Evolutionary conservation across 2,329 filamentous ascomycete species (phyloP).

Genomic region (Cryphonectria carpinicola): DNA sequence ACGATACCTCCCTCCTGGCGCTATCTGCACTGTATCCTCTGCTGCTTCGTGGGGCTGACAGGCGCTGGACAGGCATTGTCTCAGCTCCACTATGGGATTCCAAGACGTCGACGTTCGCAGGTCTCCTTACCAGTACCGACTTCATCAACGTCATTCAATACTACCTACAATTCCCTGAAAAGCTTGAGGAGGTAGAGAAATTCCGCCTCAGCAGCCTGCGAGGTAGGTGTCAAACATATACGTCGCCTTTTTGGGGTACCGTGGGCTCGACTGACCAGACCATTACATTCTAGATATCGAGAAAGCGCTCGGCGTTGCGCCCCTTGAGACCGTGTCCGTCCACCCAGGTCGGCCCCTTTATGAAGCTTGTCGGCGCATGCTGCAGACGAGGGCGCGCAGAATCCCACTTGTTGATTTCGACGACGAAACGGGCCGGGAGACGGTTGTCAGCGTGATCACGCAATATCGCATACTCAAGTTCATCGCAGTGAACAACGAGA

Average conservation of each 20-base stretch:
- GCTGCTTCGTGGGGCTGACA: conserved; percentile 17
- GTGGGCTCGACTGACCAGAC: conserved; percentile 24
- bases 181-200: conserved; percentile 86
- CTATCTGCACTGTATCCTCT: neutral
- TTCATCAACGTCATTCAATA: conserved; percentile 99
- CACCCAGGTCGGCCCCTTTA: conserved; percentile 89
- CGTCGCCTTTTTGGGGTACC: neutral
- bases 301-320: conserved; percentile 85
- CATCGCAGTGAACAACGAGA: conserved; percentile 88
- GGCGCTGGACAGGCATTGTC: conserved; percentile 73
- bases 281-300: conserved; percentile 75
- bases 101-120: conserved; percentile 87
- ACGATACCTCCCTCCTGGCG: conserved; percentile 32
- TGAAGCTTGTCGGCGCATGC: conserved; percentile 93
- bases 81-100: conserved; percentile 98
- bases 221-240: conserved; percentile 58
- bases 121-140: conserved; percentile 91
- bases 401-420: conserved; percentile 94
- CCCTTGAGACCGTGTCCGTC: conserved; percentile 94
- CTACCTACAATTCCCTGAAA: conserved; percentile 95
- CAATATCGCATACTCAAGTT: conserved; percentile 99
- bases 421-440: conserved; percentile 88
- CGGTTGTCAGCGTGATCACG: conserved; percentile 95
- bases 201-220: conserved; percentile 90
- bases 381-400: conserved; percentile 87